Evolutionary conservation across 2,329 filamentous ascomycete genomes (phyloP).

Genomic region (Zasmidium cellare): DNA sequence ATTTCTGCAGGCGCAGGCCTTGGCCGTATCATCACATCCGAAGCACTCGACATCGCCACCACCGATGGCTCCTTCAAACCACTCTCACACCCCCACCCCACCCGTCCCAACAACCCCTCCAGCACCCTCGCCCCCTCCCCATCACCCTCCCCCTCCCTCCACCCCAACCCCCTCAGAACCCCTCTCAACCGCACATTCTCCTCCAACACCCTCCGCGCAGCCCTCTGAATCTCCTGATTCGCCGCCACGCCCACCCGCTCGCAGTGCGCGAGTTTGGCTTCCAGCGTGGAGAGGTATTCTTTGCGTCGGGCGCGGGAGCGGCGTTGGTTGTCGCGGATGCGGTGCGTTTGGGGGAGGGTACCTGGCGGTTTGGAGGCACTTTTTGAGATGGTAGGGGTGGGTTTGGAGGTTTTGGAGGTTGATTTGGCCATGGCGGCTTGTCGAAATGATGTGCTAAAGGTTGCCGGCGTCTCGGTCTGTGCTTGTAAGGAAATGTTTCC

Average conservation of each 20-base stretch:
- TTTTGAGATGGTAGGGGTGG: too few species aligned
- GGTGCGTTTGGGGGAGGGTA: constrained; percentile 43
- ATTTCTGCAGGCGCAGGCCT: too few species aligned
- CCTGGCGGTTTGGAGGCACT: background rate
- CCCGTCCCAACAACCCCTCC: constrained; percentile 3
- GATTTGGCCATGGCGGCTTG: background rate
- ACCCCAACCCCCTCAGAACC: constrained; percentile 59
- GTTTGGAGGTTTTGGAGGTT: background rate
- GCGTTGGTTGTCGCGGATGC: constrained; percentile 75
- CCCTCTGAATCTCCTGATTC: constrained; percentile 69
- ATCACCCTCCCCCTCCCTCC: constrained; percentile 55
- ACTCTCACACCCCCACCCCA: background rate
- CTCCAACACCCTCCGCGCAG: constrained; percentile 66
- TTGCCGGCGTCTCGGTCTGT: too few species aligned
- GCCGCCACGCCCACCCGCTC: constrained; percentile 68
- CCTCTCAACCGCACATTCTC: constrained; percentile 67
- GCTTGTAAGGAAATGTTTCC: too few species aligned
- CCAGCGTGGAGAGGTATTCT: constrained; percentile 71
- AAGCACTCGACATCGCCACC: background rate
- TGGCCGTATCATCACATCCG: too few species aligned
- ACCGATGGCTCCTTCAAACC: too few species aligned
- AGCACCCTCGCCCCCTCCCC: background rate
- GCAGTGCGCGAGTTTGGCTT: constrained; percentile 62
- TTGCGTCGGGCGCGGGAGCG: constrained; percentile 72
- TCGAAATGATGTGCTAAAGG: too few species aligned